phyloP scores from a whole-genome alignment of 2,329 filamentous ascomycete species.

The Pseudodiploospora longispora region DNA sequence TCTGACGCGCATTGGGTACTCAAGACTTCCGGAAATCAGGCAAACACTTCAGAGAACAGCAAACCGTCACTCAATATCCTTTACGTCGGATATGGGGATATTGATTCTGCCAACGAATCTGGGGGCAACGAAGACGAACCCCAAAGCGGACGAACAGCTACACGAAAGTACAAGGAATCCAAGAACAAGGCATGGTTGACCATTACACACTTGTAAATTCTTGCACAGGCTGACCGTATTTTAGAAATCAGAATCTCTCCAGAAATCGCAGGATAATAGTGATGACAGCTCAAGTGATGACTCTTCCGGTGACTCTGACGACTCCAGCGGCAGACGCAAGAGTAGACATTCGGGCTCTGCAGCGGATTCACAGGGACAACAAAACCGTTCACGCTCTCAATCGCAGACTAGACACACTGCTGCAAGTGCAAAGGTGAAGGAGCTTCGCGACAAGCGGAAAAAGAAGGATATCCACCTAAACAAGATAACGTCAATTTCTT shows the following conservation, averaged over 20 bases:
- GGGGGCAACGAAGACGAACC: constrained; percentile 26
- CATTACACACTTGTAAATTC: not conserved
- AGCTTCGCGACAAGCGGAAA: constrained; percentile 50
- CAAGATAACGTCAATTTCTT: constrained; percentile 54
- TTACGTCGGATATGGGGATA: constrained; percentile 46
- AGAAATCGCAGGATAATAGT: not conserved
- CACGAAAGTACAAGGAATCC: constrained; percentile 7
- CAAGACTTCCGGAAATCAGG: constrained; percentile 33
- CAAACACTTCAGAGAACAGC: constrained; percentile 11
- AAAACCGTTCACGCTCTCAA: constrained; percentile 24
- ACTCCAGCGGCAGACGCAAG: constrained; percentile 17
- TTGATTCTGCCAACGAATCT: constrained; percentile 33
- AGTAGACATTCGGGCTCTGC: constrained; percentile 18
- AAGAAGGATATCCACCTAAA: constrained; percentile 62
- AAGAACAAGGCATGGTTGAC: constrained; percentile 17
- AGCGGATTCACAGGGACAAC: constrained; percentile 9
- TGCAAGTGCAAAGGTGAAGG: constrained; percentile 28
- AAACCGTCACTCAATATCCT: constrained; percentile 44
- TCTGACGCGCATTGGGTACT: constrained; percentile 73
- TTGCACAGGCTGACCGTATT: constrained; percentile 3
- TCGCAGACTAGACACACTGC: constrained; percentile 19
- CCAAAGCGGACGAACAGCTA: constrained; percentile 26
- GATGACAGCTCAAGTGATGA: constrained; percentile 18
- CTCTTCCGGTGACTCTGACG: constrained; percentile 17
- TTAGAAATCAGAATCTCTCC: not conserved